Base-by-base conservation (phyloP, 306 rosid genomes). In the Quillaja saponaria region DNA sequence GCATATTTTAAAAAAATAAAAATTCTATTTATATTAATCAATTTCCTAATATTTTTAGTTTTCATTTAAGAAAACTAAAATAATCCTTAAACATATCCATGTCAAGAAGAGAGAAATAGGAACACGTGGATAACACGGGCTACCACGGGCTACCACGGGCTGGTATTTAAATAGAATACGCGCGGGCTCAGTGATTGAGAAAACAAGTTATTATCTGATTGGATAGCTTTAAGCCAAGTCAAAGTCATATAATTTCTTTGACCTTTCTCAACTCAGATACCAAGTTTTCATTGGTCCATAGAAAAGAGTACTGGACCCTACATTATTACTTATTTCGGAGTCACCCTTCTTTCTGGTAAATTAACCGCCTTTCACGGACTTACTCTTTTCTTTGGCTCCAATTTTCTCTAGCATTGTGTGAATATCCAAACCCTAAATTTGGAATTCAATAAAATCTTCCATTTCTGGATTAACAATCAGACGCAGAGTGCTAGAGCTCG, bases 351-450 rank as follows among this genome's bases (percentile, higher is more conserved):
- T 1, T 25, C 37, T 49, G n/a, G n/a, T n/a, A n/a, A n/a, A n/a
- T n/a, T n/a, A n/a, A n/a, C n/a, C n/a, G n/a, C n/a, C n/a, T n/a
- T n/a, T n/a, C n/a, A 34, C 19, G 14, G 3, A n/a, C 15, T 13
- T 67, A 55, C 16, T 2, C 10, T 31, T 37, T 2, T 10, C 69
- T 49, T 4, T 10, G 12, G 9, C 76, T 63, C 72, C 71, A 38
- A 7, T 38, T 34, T 39, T 61, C 20, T 61, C 21, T 53, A 18
- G 34, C 13, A 2, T 66, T 64, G 47, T 42, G 21, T 13, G 6
- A 37, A 46, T 34, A 39, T 40, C 19, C n/a, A 45, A 64, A 76
- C 76, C 80, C 73, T 49, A 66, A 56, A 51, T 46, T 52, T 14
- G 3, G n/a, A 40, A 49, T 48, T 25, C 31, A 25, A 25, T 4